phyloP scores from a whole-genome alignment of 352 stramenopile species.

The Halophytophthora polymorphica region DNA sequence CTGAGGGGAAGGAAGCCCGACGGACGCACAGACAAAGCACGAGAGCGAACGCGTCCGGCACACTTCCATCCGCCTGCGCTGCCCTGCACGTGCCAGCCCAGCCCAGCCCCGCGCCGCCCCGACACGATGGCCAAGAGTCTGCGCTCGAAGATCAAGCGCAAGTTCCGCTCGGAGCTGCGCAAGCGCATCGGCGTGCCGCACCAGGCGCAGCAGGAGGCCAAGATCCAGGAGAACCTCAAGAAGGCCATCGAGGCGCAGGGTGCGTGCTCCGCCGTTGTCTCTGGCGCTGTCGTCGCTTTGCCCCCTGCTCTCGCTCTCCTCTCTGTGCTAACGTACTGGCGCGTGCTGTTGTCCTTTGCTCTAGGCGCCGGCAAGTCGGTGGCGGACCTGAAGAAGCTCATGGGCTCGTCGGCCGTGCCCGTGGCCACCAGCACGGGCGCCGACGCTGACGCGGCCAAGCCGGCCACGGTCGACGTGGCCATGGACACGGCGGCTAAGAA shows the following conservation, averaged over 20 bases:
- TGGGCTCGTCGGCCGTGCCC: conserved; percentile 47
- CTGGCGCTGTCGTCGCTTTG: background rate
- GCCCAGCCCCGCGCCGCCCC: conserved; percentile 1
- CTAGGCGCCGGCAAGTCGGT: conserved; percentile 49
- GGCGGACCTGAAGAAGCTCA: conserved; percentile 68
- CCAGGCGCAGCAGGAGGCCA: conserved; percentile 61
- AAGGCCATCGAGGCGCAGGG: conserved; percentile 69
- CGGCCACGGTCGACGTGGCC: conserved; percentile 28
- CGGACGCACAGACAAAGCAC: conserved; percentile 3
- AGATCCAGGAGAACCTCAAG: conserved; percentile 86
- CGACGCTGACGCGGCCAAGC: conserved; percentile 26
- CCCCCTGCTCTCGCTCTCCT: background rate
- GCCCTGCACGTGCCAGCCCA: background rate
- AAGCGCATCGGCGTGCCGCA: conserved; percentile 79
- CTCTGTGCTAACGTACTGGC: background rate
- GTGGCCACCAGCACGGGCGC: conserved; percentile 44
- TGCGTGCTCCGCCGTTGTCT: conserved; percentile 9
- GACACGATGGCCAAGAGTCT: conserved; percentile 83
- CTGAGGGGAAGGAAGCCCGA: conserved; percentile 14
- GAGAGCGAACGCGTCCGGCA: conserved; percentile 15
- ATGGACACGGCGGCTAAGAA: conserved; percentile 44
- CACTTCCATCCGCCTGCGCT: background rate
- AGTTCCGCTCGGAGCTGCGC: conserved; percentile 84
- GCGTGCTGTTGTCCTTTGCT: background rate
- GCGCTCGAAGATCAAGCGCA: conserved; percentile 89